Base-by-base conservation (phyloP, 2,329 filamentous ascomycete species). In the Penicillium sp. region DNA sequence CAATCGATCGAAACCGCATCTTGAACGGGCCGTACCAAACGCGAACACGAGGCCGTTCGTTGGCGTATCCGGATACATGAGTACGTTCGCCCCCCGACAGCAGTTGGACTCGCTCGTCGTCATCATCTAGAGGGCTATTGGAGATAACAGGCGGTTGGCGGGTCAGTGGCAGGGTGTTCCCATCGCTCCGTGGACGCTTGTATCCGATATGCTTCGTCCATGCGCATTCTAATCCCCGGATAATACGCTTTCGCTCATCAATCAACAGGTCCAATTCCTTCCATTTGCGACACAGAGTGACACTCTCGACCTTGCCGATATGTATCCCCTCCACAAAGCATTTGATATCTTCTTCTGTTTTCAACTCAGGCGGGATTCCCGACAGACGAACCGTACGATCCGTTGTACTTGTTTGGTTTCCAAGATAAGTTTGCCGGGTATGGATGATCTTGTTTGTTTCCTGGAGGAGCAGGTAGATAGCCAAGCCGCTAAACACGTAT, bases 301-400 rank as follows among this genome's bases (percentile, higher is more conserved):
- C 91, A 52, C 84, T 90, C 58, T 96, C 90, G 5, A 99, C 95
- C 59, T 89, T 90, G 14, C 95, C 96, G 64, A 99, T 93, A 54
- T 90, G 87, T 13, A 99, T 79, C 59, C 88, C 89, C 69, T 99
- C 93, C 26, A 99, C 87, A 54, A 97, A 88, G 3, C 90, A 82
- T 71, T 91, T 95, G 64, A 99, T 91, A 66, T 88, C 88, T 10
- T 87, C 84, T 72, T 98, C 93, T 0, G 89, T 89, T 56, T 90
- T 85, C 57, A 98, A 77, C 24, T 93, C 87, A 3, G 75, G 71
- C 0, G 96, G 95, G 22, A 99, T 93, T 0, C 93, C 93, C 0
- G 93, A 95, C 19, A 99, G 78, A 24, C 91, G 88, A 67, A 99
- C 93, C 0, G 95, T 99, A 31, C 93, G 87, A 75, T 99, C 95